Conservation (phyloP, 2,329 filamentous ascomycete genomes). For the Leptographium flavum region DNA sequence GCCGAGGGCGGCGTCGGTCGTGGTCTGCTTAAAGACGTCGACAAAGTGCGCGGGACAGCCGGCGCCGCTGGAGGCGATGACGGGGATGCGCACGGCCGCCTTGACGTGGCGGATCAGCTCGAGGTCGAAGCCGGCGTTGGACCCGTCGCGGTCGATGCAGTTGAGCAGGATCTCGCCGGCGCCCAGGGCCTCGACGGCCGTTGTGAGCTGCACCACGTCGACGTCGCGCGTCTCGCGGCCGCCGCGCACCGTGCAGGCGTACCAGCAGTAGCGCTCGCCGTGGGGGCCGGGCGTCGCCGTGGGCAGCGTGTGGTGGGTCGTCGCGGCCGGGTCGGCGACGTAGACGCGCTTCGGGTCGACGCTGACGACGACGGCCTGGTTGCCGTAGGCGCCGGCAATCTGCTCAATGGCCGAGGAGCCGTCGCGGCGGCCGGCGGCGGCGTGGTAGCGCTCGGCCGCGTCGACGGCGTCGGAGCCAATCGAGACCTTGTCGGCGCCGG, state of each 20-base stretch:
- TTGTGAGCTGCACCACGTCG: conserved; percentile 76
- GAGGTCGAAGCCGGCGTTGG: conserved; percentile 85
- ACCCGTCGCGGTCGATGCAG: conserved; percentile 94
- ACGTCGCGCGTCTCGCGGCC: conserved; percentile 88
- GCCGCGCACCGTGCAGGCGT: conserved; percentile 92
- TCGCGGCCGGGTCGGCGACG: conserved; percentile 54
- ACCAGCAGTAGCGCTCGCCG: conserved; percentile 82
- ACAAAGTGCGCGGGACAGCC: conserved; percentile 78
- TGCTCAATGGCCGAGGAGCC: conserved; percentile 89
- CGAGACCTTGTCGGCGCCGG: conserved; percentile 91
- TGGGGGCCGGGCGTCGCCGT: conserved; percentile 57
- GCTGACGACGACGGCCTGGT: conserved; percentile 91
- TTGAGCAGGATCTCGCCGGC: conserved; percentile 89
- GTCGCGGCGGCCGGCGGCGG: conserved; percentile 49
- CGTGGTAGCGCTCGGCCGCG: conserved; percentile 84
- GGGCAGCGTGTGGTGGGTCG: conserved; percentile 57
- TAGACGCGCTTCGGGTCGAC: conserved; percentile 90
- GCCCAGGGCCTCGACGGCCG: conserved; percentile 91
- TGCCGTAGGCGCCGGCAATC: conserved; percentile 85
- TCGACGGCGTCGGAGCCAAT: conserved; percentile 91
- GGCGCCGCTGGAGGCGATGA: conserved; percentile 88
- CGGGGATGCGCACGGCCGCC: conserved; percentile 71
- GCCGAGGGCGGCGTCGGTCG: conserved; percentile 82
- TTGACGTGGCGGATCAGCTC: conserved; percentile 88
- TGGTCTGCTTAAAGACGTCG: conserved; percentile 76